A percentile compares a stretch with the other conserved stretches of the same genome.
Conservation (phyloP, 345 rosid species). For the Pugionium dolabratum region DNA sequence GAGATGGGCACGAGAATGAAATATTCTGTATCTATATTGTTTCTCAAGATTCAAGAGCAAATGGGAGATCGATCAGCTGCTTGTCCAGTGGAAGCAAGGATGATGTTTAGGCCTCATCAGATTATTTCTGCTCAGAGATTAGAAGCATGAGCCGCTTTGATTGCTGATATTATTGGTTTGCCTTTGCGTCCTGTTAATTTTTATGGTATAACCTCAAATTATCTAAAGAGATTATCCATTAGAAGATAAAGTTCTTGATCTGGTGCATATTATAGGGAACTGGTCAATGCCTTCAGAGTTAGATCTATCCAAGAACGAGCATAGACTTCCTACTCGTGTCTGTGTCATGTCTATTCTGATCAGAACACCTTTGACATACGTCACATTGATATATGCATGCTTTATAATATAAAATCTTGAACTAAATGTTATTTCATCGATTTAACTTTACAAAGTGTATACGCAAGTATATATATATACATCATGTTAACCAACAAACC, state of each 20-base stretch:
- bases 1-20: conserved; percentile 71
- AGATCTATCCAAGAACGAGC: conserved; percentile 52
- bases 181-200: conserved; percentile 72
- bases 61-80: no score
- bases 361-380: conserved; percentile 31
- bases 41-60: neutral
- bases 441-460: no score
- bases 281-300: conserved; percentile 83
- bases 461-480: no score
- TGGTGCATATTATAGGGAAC: conserved; percentile 9
- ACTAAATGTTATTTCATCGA: no score
- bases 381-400: conserved; percentile 41
- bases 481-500: no score
- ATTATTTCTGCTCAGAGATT: conserved; percentile 11
- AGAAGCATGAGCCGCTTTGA: conserved; percentile 58
- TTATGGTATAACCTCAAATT: conserved; percentile 56
- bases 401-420: conserved; percentile 36
- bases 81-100: no score
- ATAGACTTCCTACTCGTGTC: conserved; percentile 66
- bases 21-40: conserved; percentile 64
- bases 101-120: no score
- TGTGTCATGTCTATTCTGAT: conserved; percentile 64
- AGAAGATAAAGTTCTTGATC: conserved; percentile 50
- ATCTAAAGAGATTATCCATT: conserved; percentile 58
- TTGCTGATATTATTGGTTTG: conserved; percentile 67